Evolutionary conservation across 768 basidiomycete genomes (phyloP).

Genomic region (Boletus edulis): DNA sequence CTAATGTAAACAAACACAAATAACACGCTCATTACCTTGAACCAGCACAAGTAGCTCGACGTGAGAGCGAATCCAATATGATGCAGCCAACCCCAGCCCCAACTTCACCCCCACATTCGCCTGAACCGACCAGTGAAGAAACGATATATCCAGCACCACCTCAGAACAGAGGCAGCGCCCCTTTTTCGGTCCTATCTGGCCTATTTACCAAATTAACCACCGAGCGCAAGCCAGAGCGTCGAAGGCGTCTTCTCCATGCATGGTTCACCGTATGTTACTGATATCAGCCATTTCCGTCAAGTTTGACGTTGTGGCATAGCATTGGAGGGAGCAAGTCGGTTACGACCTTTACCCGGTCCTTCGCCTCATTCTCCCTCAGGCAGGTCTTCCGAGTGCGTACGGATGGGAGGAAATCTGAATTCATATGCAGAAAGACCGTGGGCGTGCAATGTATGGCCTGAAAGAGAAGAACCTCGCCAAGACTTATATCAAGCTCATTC

Average conservation of each 20-base stretch:
- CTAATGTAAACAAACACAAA: slow-evolving; percentile 16
- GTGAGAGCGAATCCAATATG: slow-evolving; percentile 7
- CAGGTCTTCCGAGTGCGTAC: slow-evolving; percentile 23
- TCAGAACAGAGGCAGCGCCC: slow-evolving; percentile 63
- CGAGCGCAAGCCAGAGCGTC: slow-evolving; percentile 72
- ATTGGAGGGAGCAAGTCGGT: slow-evolving; percentile 86
- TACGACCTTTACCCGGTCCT: slow-evolving; percentile 87
- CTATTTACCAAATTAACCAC: slow-evolving; percentile 75
- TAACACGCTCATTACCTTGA: slow-evolving; percentile 11
- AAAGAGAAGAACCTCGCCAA: slow-evolving; percentile 96
- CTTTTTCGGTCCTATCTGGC: slow-evolving; percentile 62
- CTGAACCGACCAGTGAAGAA: slow-evolving; percentile 22
- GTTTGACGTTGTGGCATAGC: slow-evolving; percentile 40
- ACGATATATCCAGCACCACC: slow-evolving; percentile 53
- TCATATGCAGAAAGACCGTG: slow-evolving; percentile 77
- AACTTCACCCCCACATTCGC: slow-evolving; percentile 54
- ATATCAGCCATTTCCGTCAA: neutral
- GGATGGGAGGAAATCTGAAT: neutral
- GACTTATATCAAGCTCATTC: slow-evolving; percentile 86
- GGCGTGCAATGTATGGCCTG: slow-evolving; percentile 87
- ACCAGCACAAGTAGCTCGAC: neutral
- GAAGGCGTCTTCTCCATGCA: slow-evolving; percentile 61
- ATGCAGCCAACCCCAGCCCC: slow-evolving; percentile 73
- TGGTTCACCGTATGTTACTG: slow-evolving; percentile 74
- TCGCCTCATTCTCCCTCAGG: slow-evolving; percentile 89